Evolutionary conservation across 1,284 basidiomycete genomes (phyloP), one percentile per base, ranked within the genome.

Genomic region (Apiotrichum porosum): DNA sequence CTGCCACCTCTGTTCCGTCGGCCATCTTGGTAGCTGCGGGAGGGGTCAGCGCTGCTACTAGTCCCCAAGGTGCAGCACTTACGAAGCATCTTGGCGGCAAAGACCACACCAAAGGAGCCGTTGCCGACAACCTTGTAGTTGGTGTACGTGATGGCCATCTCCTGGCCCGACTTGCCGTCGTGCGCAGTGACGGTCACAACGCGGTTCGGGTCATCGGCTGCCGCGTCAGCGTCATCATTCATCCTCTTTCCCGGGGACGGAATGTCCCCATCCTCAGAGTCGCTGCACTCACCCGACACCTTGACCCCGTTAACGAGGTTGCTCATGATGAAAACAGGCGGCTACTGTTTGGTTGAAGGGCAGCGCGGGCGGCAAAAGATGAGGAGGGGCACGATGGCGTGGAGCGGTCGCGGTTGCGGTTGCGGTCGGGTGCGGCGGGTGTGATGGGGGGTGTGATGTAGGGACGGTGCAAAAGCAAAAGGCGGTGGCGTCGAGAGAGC

Each of bases 61-160:
- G n/a, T n/a, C n/a, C n/a, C n/a, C n/a, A n/a, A n/a, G n/a, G n/a
- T n/a, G n/a, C n/a, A n/a, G 13, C n/a, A 62, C 64, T 48, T 54
- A 66, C 66, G 58, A 30, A 79, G 70, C 58, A 80, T 76, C 59
- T 77, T 78, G 24, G 79, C 79, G 45, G 78, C 90, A 75, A 95
- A 98, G 58, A 98, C 95, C 70, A 98, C 93, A 63, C 95, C 95
- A 68, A 98, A 98, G 52, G 88, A 93, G 72, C 94, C 95, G 71
- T 98, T 98, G 52, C 95, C 94, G 69, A 94, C 88, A 68, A 98
- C 89, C 76, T 97, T 97, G 81, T 89, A 95, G 75, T 88, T 92
- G 63, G 89, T 95, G 78, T 98, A 98, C 41, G 84, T 82, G 66
- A 99, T 84, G 64, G 93, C 87, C 66, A 82, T 81, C 59, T 87